Evolutionary conservation across 352 stramenopile species (phyloP).

Genomic region (Phytophthora parvispora): DNA sequence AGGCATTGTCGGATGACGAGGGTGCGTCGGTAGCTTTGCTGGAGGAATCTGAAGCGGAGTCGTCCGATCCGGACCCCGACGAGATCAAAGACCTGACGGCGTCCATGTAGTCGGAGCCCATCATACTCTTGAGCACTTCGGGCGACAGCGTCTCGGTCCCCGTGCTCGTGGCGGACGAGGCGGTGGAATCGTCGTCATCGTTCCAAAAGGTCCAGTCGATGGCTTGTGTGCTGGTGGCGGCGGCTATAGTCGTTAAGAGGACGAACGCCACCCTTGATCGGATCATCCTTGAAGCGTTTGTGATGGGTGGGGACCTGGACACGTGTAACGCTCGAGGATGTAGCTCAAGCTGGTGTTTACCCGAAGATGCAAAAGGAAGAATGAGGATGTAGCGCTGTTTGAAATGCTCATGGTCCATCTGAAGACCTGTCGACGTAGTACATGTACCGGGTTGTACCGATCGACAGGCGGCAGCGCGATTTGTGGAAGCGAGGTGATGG

Average conservation of each 20-base stretch:
- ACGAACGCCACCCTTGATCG: slow-evolving; percentile 13
- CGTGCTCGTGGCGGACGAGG: neutral
- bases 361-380: slow-evolving; percentile 35
- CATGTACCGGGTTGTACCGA: neutral
- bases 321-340: too few relatives aligned
- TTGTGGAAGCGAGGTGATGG: slow-evolving; percentile 25
- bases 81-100: slow-evolving; percentile 24
- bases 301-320: too few relatives aligned
- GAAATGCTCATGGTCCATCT: too few relatives aligned
- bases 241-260: slow-evolving; percentile 12
- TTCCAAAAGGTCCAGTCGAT: slow-evolving; percentile 45
- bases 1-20: neutral
- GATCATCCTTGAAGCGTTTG: slow-evolving; percentile 26
- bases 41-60: neutral
- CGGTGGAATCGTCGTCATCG: slow-evolving; percentile 27
- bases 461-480: slow-evolving; percentile 23
- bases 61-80: slow-evolving; percentile 8
- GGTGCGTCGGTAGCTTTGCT: neutral
- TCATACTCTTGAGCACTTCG: slow-evolving; percentile 26
- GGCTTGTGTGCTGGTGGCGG: slow-evolving; percentile 27
- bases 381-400: too few relatives aligned
- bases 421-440: neutral
- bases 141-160: slow-evolving; percentile 24
- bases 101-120: slow-evolving; percentile 42
- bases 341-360: slow-evolving; percentile 11